phyloP scores from a whole-genome alignment of 2,329 filamentous ascomycete genomes.

The Fusarium xylarioides region DNA sequence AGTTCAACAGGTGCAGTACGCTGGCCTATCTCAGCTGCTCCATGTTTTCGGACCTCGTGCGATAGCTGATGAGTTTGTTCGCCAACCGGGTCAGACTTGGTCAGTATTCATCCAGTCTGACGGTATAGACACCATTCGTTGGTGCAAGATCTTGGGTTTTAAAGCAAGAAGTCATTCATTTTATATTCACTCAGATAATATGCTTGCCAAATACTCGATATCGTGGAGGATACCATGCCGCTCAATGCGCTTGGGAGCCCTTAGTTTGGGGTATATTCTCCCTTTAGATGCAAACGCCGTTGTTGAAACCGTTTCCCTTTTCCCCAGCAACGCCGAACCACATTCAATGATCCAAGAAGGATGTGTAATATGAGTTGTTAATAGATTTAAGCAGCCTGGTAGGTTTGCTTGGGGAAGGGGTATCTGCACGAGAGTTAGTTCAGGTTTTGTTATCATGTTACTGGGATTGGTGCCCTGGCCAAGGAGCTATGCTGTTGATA shows the following conservation, averaged over 20 bases:
- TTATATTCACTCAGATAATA: conserved; percentile 42
- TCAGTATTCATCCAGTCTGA: conserved; percentile 1
- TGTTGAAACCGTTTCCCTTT: conserved; percentile 64
- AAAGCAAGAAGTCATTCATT: conserved; percentile 40
- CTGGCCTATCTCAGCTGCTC: conserved; percentile 7
- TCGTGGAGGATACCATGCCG: conserved; percentile 56
- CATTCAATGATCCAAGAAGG: conserved; percentile 39
- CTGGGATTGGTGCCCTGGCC: conserved; percentile 20
- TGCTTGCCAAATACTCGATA: conserved; percentile 45
- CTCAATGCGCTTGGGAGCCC: conserved; percentile 47
- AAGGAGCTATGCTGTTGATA: conserved; percentile 23
- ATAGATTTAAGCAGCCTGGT: conserved; percentile 58
- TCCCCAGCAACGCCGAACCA: conserved; percentile 55
- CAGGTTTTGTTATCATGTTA: conserved; percentile 5
- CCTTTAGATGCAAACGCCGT: conserved; percentile 56
- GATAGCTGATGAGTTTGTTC: conserved; percentile 16
- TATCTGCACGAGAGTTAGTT: conserved; percentile 61
- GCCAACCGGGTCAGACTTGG: background rate
- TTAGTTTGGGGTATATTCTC: conserved; percentile 40
- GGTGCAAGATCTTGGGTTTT: conserved; percentile 32
- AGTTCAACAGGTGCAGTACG: conserved; percentile 1
- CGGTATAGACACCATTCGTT: conserved; percentile 13
- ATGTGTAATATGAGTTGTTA: conserved; percentile 40
- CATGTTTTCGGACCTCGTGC: conserved; percentile 13
- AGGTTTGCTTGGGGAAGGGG: conserved; percentile 84